A percentile compares a stretch with the other conserved stretches of the same genome.
These are phyloP conservation scores for Bromus sterilis DNA, from an alignment of 176 grass and related monocot species.

Conservation along the genomic window DNA sequence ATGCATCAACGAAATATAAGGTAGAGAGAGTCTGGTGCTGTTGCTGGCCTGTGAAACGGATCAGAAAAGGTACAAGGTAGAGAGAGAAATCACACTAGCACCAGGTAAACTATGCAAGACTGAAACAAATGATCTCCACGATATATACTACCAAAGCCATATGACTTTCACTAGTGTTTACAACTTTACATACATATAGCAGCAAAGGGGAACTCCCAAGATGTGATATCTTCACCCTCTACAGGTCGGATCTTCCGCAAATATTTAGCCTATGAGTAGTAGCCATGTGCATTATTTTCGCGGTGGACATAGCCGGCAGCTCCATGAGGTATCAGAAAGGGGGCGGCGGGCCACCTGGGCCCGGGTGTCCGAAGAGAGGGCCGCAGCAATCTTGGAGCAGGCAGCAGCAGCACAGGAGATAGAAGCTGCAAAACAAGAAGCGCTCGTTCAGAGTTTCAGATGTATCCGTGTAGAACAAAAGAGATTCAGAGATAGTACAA, in stretches of 20 bases:
- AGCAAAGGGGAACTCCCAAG: not conserved
- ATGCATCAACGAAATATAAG: too few relatives aligned
- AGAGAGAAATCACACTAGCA: not conserved
- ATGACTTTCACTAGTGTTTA: not conserved
- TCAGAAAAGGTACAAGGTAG: too few relatives aligned
- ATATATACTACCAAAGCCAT: not conserved
- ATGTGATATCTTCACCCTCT: not conserved
- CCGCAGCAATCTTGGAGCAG: constrained; percentile 41
- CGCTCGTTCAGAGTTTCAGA: not conserved
- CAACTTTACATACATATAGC: too few relatives aligned
- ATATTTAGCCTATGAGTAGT: too few relatives aligned
- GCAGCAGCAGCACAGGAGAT: constrained; percentile 49
- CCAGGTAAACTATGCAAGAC: not conserved
- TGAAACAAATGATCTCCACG: not conserved
- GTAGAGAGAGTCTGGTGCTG: too few relatives aligned
- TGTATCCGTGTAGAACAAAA: too few relatives aligned
- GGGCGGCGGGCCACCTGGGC: constrained; percentile 23
- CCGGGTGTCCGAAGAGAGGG: constrained; percentile 11
- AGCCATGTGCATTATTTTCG: too few relatives aligned
- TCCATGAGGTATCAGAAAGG: constrained; percentile 3
- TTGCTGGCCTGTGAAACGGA: too few relatives aligned
- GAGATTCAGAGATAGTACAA: too few relatives aligned
- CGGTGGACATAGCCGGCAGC: too few relatives aligned
- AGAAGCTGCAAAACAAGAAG: constrained; percentile 15
- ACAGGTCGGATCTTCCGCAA: not conserved